phyloP scores from a whole-genome alignment of 208 protist genomes.

The Crithidia fasciculata region DNA sequence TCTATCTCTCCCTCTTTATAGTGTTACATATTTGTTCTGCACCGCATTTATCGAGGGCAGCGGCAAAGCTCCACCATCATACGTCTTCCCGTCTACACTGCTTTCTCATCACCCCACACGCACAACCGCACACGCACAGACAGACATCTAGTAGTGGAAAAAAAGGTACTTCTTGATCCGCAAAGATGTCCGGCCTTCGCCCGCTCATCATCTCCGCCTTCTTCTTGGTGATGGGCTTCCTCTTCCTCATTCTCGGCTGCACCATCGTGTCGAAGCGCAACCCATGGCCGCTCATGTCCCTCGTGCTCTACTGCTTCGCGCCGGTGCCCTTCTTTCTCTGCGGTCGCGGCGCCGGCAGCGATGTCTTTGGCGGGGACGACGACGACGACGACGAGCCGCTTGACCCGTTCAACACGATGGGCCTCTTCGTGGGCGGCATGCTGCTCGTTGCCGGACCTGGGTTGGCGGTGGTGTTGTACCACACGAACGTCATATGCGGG shows the following conservation, averaged over 20 bases:
- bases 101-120: neutral
- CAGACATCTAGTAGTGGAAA: neutral
- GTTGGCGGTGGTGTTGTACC: slow-evolving; percentile 63
- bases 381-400: slow-evolving; percentile 31
- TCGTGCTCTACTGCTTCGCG: slow-evolving; percentile 58
- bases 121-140: too few relatives aligned
- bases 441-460: slow-evolving; percentile 62
- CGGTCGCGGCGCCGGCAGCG: slow-evolving; percentile 23
- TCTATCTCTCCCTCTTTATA: neutral
- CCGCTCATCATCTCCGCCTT: slow-evolving; percentile 58
- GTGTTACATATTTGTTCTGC: neutral
- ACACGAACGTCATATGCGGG: slow-evolving; percentile 51
- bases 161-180: neutral
- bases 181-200: slow-evolving; percentile 50
- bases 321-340: slow-evolving; percentile 71
- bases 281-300: slow-evolving; percentile 59
- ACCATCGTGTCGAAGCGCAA: slow-evolving; percentile 50
- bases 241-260: slow-evolving; percentile 66
- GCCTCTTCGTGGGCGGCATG: slow-evolving; percentile 72
- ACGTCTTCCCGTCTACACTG: too few relatives aligned
- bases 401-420: slow-evolving; percentile 44
- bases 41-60: neutral
- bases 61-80: too few relatives aligned
- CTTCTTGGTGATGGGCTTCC: slow-evolving; percentile 53
- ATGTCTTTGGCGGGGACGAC: slow-evolving; percentile 20